Percentiles rank a stretch among this genome's conserved stretches.
These are phyloP conservation scores for Dothistroma septosporum DNA, from an alignment of 2,329 filamentous ascomycete species.

Conservation along the genomic window DNA sequence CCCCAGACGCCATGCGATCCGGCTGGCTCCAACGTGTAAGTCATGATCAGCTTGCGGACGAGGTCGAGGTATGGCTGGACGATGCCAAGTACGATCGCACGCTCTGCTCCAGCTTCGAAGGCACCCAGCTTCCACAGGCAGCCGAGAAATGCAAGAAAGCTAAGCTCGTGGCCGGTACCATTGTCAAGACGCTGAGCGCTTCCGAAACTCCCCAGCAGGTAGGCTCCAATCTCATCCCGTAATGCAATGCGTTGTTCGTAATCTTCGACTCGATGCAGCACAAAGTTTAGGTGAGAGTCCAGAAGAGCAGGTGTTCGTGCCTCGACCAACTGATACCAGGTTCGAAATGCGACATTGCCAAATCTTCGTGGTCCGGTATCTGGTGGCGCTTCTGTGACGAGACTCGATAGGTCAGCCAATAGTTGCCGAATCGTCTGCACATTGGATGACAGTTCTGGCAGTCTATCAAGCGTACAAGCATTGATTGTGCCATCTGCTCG, in stretches of 20 bases:
- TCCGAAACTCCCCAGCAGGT: constrained; percentile 81
- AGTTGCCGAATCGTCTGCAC: constrained; percentile 64
- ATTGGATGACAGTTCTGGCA: constrained; percentile 44
- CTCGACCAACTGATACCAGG: constrained; percentile 70
- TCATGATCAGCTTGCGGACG: constrained; percentile 76
- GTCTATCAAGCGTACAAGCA: constrained; percentile 40
- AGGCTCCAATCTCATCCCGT: constrained; percentile 63
- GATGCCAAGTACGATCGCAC: constrained; percentile 74
- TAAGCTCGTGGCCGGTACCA: constrained; percentile 92
- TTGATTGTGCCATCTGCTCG: constrained; percentile 32
- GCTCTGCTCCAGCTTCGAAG: constrained; percentile 68
- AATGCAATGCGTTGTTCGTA: constrained; percentile 24
- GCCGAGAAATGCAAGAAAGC: constrained; percentile 86
- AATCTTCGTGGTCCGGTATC: constrained; percentile 83
- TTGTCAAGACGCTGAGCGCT: constrained; percentile 89
- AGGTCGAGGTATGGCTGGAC: constrained; percentile 83
- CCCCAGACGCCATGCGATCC: constrained; percentile 98
- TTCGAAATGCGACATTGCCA: constrained; percentile 85
- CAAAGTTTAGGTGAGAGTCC: constrained; percentile 14
- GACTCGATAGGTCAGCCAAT: constrained; percentile 58
- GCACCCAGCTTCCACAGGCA: constrained; percentile 85
- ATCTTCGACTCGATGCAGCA: constrained; percentile 39
- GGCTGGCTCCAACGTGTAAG: constrained; percentile 89
- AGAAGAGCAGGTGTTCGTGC: constrained; percentile 52
- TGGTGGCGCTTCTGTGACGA: constrained; percentile 76